phyloP scores from a whole-genome alignment of 2,329 filamentous ascomycete genomes.

The Trichothecium sympodiale region DNA sequence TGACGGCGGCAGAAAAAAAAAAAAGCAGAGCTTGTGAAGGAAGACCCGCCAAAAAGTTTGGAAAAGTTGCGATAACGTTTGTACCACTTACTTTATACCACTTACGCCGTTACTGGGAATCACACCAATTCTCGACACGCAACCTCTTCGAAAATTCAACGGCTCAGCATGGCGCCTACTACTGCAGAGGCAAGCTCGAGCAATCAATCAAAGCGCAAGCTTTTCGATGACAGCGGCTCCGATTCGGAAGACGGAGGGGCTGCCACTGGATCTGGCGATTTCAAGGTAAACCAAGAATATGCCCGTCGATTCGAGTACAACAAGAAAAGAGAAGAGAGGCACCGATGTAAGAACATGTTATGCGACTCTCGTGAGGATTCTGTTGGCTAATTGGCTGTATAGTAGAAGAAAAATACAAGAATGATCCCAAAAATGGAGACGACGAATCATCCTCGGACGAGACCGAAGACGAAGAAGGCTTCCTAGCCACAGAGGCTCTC shows the following conservation, averaged over 20 bases:
- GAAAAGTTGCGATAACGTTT: background rate
- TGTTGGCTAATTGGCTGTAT: constrained; percentile 6
- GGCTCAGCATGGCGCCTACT: too few species aligned
- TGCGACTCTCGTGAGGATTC: background rate
- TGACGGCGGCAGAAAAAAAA: constrained; percentile 15
- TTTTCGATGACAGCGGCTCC: constrained; percentile 46
- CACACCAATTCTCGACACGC: too few species aligned
- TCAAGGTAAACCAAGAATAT: constrained; percentile 87
- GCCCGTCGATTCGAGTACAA: constrained; percentile 89
- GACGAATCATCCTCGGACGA: constrained; percentile 65
- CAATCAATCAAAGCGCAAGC: constrained; percentile 22
- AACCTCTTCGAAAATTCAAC: too few species aligned
- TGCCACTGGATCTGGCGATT: constrained; percentile 28
- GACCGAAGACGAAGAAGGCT: constrained; percentile 82
- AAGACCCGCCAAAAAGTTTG: constrained; percentile 11
- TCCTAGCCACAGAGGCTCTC: constrained; percentile 73
- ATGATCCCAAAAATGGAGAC: constrained; percentile 37
- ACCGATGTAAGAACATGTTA: constrained; percentile 43
- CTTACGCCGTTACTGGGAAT: background rate
- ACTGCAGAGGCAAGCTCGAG: too few species aligned
- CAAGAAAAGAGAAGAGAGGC: constrained; percentile 86
- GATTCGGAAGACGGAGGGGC: constrained; percentile 33
- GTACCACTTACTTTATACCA: background rate
- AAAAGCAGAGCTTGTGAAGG: background rate
- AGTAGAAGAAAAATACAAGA: constrained; percentile 82